Base-by-base conservation (phyloP, 1,284 basidiomycete genomes). In the Cryptococcus maquisensis region DNA sequence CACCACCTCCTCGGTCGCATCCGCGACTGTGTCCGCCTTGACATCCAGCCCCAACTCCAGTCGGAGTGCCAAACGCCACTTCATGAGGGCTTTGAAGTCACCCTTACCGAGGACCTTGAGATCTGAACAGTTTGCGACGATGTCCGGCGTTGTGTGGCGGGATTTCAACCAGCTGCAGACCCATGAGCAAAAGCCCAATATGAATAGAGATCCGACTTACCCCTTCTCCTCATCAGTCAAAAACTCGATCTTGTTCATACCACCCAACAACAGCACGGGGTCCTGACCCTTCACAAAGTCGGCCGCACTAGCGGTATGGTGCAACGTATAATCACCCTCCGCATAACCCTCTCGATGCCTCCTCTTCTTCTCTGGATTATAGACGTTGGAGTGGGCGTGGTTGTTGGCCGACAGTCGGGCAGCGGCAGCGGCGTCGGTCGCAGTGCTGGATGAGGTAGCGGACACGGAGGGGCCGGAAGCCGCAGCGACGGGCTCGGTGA, bases 41-140 rank as follows among this genome's bases (percentile, higher is more conserved):
- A 84, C 80, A 55, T 96, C 93, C 32, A 93, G 75, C 24, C 90
- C 93, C 51, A 90, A 77, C 80, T 91, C 90, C 76, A 91, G 87
- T 50, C 90, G 86, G 43, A 96, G 79, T 9, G 84, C 82, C 32
- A 84, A 76, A 48, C 94, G 82, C 95, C 96, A 99, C 78, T 88
- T 96, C 59, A 98, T 81, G 56, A 99, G 78, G 10, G 83, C 76
- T 75, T 97, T 97, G 79, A 98, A 99, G 69, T 99, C 96, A 48
- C 93, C 87, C 77, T 97, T 98, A 45, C 96, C 96, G 36, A 99
- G 80, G 4, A 99, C 94, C 75, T 97, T 98, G 62, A 99, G 81
- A 81, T 99, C 96, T 23, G 87, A 83, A 60, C 87, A 89, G 72
- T 90, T 93, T 28, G 82, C 81, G 68, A 85, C 82, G 61, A 98